Evolutionary conservation across 176 grass and related monocot genomes (phyloP).

Genomic region (Zea mays): DNA sequence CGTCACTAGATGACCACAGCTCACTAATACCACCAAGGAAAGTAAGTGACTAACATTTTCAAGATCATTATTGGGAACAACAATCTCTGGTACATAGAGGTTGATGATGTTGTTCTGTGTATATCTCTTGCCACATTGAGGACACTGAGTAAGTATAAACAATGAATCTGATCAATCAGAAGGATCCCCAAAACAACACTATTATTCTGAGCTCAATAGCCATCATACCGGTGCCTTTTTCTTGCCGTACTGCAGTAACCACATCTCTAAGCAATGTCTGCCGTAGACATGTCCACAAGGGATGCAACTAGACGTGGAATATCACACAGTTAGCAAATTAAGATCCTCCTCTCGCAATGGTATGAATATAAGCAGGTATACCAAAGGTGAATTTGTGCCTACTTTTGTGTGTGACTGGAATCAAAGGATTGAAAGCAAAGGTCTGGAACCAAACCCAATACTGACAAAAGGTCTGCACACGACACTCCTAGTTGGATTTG

Average conservation of each 20-base stretch:
- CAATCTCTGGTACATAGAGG: slow-evolving; percentile 79
- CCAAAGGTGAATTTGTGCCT: no score
- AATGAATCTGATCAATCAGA: slow-evolving; percentile 14
- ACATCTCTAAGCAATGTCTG: slow-evolving; percentile 84
- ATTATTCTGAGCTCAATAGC: slow-evolving; percentile 28
- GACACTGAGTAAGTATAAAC: slow-evolving; percentile 60
- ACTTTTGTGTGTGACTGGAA: no score
- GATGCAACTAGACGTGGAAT: slow-evolving; percentile 66
- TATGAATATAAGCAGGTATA: slow-evolving; percentile 14
- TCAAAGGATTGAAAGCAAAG: no score
- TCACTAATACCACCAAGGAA: slow-evolving; percentile 32
- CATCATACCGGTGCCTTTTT: slow-evolving; percentile 75
- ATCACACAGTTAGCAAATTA: slow-evolving; percentile 34
- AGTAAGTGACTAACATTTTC: slow-evolving; percentile 62
- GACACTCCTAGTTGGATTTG: no score
- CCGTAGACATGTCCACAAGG: slow-evolving; percentile 97
- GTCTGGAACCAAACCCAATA: no score
- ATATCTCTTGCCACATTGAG: slow-evolving; percentile 72
- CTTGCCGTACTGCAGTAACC: slow-evolving; percentile 61
- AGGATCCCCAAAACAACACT: slow-evolving; percentile 10
- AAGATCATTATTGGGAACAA: slow-evolving; percentile 83
- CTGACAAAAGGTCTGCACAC: no score
- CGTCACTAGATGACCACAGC: slow-evolving; percentile 37
- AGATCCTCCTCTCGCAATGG: slow-evolving; percentile 12
- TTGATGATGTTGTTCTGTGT: slow-evolving; percentile 70